Percentiles rank a stretch among this genome's conserved stretches.
phyloP scores from a whole-genome alignment of 2,329 filamentous ascomycete genomes.

The Raffaelea deltoideospora region DNA sequence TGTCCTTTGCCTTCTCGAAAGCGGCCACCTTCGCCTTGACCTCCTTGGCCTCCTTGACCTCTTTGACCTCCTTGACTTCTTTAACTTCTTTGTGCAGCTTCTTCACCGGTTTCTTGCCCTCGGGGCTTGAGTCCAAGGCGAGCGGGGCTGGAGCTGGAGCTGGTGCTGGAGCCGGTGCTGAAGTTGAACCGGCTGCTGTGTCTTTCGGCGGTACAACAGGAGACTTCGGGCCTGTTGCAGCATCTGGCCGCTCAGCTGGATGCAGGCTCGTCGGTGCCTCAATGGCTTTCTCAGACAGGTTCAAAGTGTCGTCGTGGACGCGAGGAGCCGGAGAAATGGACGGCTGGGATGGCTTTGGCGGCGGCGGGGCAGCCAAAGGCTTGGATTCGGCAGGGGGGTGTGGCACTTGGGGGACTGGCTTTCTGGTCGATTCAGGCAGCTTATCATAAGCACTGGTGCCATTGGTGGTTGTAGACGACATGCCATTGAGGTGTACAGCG shows the following conservation, averaged over 20 bases:
- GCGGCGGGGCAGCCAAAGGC: background rate
- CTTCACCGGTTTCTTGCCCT: slow-evolving; percentile 31
- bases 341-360: background rate
- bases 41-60: slow-evolving; percentile 18
- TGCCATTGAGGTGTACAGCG: slow-evolving; percentile 4
- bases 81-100: slow-evolving; percentile 40
- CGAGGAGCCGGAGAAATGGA: slow-evolving; percentile 2
- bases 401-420: slow-evolving; percentile 1
- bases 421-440: background rate
- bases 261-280: slow-evolving; percentile 20
- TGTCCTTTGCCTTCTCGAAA: too few species aligned
- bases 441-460: background rate
- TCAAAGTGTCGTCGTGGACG: slow-evolving; percentile 1
- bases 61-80: slow-evolving; percentile 19
- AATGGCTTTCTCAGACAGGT: slow-evolving; percentile 21
- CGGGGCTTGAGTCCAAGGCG: slow-evolving; percentile 22
- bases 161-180: slow-evolving; percentile 15
- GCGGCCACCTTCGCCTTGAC: slow-evolving; percentile 11
- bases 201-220: slow-evolving; percentile 24
- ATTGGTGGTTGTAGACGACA: background rate
- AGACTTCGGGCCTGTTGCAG: background rate
- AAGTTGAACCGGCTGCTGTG: too few species aligned
- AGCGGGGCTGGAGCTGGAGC: slow-evolving; percentile 14
- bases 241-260: slow-evolving; percentile 13
- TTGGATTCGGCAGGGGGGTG: background rate